Base-by-base conservation (phyloP, 306 rosid genomes). In the Potentilla sterilis region DNA sequence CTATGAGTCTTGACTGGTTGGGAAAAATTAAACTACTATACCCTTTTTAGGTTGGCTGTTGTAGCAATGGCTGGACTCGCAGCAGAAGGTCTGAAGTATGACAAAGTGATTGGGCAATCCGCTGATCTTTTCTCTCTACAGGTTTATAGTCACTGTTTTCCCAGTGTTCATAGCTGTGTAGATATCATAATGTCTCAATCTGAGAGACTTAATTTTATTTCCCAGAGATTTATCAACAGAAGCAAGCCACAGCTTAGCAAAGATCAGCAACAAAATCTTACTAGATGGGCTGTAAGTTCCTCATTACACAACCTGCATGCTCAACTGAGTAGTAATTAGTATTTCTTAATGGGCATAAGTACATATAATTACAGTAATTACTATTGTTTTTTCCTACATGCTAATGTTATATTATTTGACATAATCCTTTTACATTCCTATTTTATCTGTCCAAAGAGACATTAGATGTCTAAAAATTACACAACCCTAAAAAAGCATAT, bases 51-150 rank as follows among this genome's bases (percentile, higher is more conserved):
- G 85, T 84, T 90, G 87, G 93, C 99, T 72, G 91, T 86, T 38
- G 93, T 95, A 75, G 90, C 99, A 77, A 95, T 92, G 99, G 96
- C 96, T 76, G 97, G 97, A 82, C 80, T 95, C 12, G 97, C 93
- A 19, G 93, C 97, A 9, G 96, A 92, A 87, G 97, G 99, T 77
- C 84, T 95, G 75, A 82, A 86, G 78, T 92, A 92, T 84, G 96
- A 92, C 79, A 95, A 95, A 77, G 97, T 90, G 86, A 80, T 92
- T 74, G 97, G 96, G 48, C 99, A 90, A 85, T 95, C 99, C 32
- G 89, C 89, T 43, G 77, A 83, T 80, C 84, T 83, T 54, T 80
- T 80, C 79, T 48, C 77, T 73, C 84, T 80, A 49, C 81, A 83
- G 82, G 86, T 83, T 41, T 73, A 24, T 47, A 16, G 22, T 55